phyloP scores from a whole-genome alignment of 2,329 filamentous ascomycete species.

The Cytospora paraplurivora region DNA sequence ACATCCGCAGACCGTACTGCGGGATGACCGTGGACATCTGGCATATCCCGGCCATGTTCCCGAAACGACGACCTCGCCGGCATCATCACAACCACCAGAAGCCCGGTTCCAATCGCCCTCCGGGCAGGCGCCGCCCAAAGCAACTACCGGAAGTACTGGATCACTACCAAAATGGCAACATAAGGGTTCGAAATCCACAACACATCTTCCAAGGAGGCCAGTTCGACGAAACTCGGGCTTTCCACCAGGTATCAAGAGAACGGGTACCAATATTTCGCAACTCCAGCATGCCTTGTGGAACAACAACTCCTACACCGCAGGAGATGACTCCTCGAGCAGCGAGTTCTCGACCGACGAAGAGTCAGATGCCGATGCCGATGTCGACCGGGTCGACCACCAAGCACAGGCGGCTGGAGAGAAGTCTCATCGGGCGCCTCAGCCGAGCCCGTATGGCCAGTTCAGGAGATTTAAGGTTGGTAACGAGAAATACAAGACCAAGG shows the following conservation, averaged over 20 bases:
- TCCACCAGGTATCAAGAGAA: slow-evolving; percentile 31
- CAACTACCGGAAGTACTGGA: slow-evolving; percentile 26
- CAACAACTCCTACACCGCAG: slow-evolving; percentile 22
- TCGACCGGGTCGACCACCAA: slow-evolving; percentile 16
- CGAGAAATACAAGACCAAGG: slow-evolving; percentile 65
- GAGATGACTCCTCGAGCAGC: slow-evolving; percentile 32
- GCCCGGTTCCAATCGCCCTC: not conserved
- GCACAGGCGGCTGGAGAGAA: slow-evolving; percentile 4
- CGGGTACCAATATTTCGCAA: slow-evolving; percentile 36
- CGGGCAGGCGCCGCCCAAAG: slow-evolving; percentile 15
- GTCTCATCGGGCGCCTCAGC: slow-evolving; percentile 2
- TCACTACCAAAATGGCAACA: not conserved
- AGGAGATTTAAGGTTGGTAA: slow-evolving; percentile 63
- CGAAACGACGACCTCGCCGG: slow-evolving; percentile 33
- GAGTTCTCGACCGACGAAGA: slow-evolving; percentile 36
- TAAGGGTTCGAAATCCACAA: slow-evolving; percentile 32
- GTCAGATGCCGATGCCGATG: slow-evolving; percentile 3
- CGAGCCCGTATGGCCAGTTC: slow-evolving; percentile 39
- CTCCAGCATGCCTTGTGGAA: slow-evolving; percentile 36
- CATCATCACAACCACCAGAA: not conserved
- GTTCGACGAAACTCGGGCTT: slow-evolving; percentile 27
- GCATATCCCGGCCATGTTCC: slow-evolving; percentile 40
- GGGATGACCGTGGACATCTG: slow-evolving; percentile 37
- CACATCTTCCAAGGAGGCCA: slow-evolving; percentile 29
- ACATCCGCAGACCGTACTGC: slow-evolving; percentile 36